Conservation (phyloP, 352 stramenopile genomes). For the Aphanomyces astaci region DNA sequence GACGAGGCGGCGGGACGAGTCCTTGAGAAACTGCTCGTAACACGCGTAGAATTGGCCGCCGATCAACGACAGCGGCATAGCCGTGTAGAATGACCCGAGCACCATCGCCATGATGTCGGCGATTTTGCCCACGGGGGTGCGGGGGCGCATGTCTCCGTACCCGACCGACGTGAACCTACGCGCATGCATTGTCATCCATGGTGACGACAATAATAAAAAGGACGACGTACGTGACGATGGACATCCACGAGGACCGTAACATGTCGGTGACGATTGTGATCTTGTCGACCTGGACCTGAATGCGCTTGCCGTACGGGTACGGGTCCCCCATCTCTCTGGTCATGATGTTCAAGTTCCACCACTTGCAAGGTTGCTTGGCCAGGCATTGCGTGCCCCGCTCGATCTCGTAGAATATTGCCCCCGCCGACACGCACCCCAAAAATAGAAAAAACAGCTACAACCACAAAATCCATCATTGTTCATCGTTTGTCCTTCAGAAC, state of each 20-base stretch:
- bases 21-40: constrained; percentile 29
- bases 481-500: not conserved
- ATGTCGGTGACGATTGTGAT: constrained; percentile 53
- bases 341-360: constrained; percentile 50
- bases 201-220: too few species aligned
- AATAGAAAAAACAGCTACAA: constrained; percentile 73
- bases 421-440: constrained; percentile 50
- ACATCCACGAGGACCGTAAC: constrained; percentile 61
- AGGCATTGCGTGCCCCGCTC: constrained; percentile 64
- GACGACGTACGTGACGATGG: constrained; percentile 44
- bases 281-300: constrained; percentile 52
- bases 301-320: constrained; percentile 46
- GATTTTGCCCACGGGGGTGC: constrained; percentile 53
- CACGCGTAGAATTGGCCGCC: constrained; percentile 60
- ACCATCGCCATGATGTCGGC: constrained; percentile 58
- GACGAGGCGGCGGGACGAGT: not conserved
- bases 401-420: constrained; percentile 62
- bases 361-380: constrained; percentile 43
- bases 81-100: constrained; percentile 54
- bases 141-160: constrained; percentile 54
- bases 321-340: constrained; percentile 33
- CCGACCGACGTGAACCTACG: constrained; percentile 60
- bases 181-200: not conserved
- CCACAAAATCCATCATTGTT: too few species aligned
- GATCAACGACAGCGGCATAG: constrained; percentile 68